Percentiles rank a stretch among this genome's conserved stretches.
These are phyloP conservation scores for Paramecium pentaurelia DNA, from an alignment of 73 alveolate species.

Conservation along the genomic window DNA sequence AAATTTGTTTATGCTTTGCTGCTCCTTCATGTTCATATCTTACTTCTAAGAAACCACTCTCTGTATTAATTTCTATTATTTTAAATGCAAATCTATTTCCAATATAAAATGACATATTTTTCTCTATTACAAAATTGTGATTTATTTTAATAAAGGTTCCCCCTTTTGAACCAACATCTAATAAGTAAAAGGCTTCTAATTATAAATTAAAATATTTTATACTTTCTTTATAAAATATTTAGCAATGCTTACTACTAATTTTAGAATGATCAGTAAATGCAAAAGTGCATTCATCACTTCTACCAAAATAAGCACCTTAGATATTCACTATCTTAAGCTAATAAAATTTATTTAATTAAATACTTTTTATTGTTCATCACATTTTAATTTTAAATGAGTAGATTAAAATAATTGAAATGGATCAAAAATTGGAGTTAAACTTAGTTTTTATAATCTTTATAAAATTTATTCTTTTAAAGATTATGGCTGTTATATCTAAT, in stretches of 20 bases:
- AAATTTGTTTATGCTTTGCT: background rate
- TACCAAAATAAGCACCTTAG: constrained; percentile 14
- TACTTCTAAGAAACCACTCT: background rate
- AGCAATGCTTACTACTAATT: constrained; percentile 6
- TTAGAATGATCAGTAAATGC: constrained; percentile 25
- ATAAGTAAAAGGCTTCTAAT: background rate
- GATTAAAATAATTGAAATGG: background rate
- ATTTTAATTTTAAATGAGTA: constrained; percentile 11
- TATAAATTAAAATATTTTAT: background rate
- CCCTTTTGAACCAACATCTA: constrained; percentile 38
- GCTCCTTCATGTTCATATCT: constrained; percentile 12
- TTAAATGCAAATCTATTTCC: constrained; percentile 46
- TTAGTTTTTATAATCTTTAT: background rate
- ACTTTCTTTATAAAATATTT: background rate
- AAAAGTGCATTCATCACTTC: constrained; percentile 29
- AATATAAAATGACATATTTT: constrained; percentile 2
- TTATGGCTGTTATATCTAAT: background rate
- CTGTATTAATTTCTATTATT: background rate
- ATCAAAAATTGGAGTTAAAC: background rate
- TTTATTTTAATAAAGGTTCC: constrained; percentile 38
- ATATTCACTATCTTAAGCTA: background rate
- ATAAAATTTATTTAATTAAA: background rate
- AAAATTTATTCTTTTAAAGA: background rate
- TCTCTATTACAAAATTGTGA: background rate
- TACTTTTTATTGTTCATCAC: background rate